Percentiles rank a stretch among this genome's conserved stretches.
These are phyloP conservation scores for Cardamine resedifolia DNA, from an alignment of 345 rosid species.

Conservation along the genomic window DNA sequence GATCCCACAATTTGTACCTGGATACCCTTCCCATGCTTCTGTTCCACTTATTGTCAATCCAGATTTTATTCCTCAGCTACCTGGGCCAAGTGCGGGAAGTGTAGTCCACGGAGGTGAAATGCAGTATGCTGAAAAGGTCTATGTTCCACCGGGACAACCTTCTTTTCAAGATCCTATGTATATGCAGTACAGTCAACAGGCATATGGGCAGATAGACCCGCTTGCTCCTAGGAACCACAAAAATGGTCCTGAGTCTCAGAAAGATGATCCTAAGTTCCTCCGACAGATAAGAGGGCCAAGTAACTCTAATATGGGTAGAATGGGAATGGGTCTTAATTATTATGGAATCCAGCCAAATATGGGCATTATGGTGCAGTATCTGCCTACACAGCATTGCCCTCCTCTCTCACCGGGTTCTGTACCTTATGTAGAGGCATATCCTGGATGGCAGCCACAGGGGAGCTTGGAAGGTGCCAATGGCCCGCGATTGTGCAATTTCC, in stretches of 20 bases:
- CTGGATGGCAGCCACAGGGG: slow-evolving; percentile 55
- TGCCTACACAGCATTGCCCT: slow-evolving; percentile 41
- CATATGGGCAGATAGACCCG: slow-evolving; percentile 47
- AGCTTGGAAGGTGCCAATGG: slow-evolving; percentile 45
- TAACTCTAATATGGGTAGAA: slow-evolving; percentile 37
- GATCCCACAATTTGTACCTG: slow-evolving; percentile 47
- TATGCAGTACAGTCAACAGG: slow-evolving; percentile 51
- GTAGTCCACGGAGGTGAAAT: slow-evolving; percentile 44
- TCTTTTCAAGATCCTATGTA: slow-evolving; percentile 46
- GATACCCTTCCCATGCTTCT: slow-evolving; percentile 50
- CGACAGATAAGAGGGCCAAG: slow-evolving; percentile 38
- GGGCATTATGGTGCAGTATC: slow-evolving; percentile 50
- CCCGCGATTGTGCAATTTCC: slow-evolving; percentile 46
- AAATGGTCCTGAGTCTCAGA: slow-evolving; percentile 37
- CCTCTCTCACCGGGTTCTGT: slow-evolving; percentile 42
- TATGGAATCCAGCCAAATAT: slow-evolving; percentile 42
- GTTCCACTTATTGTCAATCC: slow-evolving; percentile 44
- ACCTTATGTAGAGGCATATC: slow-evolving; percentile 39
- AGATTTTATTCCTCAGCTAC: slow-evolving; percentile 39
- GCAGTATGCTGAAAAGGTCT: slow-evolving; percentile 47
- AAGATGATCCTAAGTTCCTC: slow-evolving; percentile 42
- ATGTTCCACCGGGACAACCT: slow-evolving; percentile 53
- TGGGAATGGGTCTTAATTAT: slow-evolving; percentile 39
- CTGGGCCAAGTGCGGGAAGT: slow-evolving; percentile 47
- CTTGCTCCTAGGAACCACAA: slow-evolving; percentile 40